These are phyloP conservation scores for Galerina sulciceps DNA, from an alignment of 768 basidiomycete genomes.

Conservation along the genomic window DNA sequence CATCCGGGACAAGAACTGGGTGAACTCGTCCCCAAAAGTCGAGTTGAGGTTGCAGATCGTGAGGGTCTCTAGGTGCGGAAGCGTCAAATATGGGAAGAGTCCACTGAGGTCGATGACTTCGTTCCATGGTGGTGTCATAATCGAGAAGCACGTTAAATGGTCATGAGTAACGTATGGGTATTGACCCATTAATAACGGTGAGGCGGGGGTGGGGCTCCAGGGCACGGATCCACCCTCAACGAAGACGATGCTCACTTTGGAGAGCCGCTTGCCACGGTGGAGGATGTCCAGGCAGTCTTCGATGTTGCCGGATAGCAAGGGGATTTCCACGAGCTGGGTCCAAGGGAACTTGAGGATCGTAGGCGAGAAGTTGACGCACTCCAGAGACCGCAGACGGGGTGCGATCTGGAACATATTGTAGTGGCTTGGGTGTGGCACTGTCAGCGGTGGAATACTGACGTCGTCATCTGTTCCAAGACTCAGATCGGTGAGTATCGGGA, in stretches of 20 bases:
- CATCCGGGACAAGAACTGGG: slow-evolving; percentile 36
- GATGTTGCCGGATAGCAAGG: slow-evolving; percentile 35
- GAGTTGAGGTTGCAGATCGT: slow-evolving; percentile 43
- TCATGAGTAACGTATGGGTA: slow-evolving; percentile 31
- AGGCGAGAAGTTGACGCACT: slow-evolving; percentile 39
- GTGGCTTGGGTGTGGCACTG: slow-evolving; percentile 3
- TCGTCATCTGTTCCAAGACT: slow-evolving; percentile 38
- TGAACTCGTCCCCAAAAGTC: slow-evolving; percentile 35
- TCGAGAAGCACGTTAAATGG: slow-evolving; percentile 37
- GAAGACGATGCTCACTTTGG: slow-evolving; percentile 33
- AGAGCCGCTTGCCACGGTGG: slow-evolving; percentile 26
- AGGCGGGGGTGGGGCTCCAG: slow-evolving; percentile 12
- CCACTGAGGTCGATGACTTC: slow-evolving; percentile 36
- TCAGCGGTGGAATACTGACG: slow-evolving; percentile 7
- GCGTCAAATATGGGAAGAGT: slow-evolving; percentile 38
- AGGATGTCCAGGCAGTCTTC: slow-evolving; percentile 36
- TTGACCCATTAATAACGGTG: slow-evolving; percentile 10
- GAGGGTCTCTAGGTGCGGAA: slow-evolving; percentile 39
- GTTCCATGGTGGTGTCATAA: slow-evolving; percentile 41
- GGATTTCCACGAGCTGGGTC: slow-evolving; percentile 34
- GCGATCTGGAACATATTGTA: slow-evolving; percentile 35
- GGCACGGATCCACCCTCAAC: slow-evolving; percentile 22
- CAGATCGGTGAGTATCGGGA: slow-evolving; percentile 34
- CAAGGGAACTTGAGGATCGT: slow-evolving; percentile 37
- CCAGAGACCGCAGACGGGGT: slow-evolving; percentile 32